Percentiles rank a stretch among this genome's conserved stretches.
Conservation (phyloP, 768 basidiomycete species). For the Hemileccinum impolitum region DNA sequence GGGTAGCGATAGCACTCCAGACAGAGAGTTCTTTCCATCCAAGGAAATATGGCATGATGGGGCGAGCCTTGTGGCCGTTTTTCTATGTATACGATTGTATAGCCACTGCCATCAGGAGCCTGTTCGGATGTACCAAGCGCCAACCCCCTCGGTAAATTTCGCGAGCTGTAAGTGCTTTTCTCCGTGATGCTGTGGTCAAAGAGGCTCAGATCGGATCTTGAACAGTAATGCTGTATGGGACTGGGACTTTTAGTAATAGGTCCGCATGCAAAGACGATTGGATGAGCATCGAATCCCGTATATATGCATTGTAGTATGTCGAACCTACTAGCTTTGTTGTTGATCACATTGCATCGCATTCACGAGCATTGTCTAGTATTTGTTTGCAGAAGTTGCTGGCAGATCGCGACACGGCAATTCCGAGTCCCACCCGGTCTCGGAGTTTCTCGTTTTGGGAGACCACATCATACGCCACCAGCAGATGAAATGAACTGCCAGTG, state of each 20-base stretch:
- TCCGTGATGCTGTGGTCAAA: neutral
- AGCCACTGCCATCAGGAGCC: neutral
- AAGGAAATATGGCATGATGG: neutral
- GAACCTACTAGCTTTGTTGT: too few species aligned
- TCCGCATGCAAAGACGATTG: neutral
- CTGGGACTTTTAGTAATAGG: neutral
- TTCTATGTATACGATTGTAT: conserved; percentile 10
- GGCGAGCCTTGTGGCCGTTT: conserved; percentile 22
- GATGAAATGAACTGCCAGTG: too few species aligned
- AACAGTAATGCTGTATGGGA: neutral
- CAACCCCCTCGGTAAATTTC: neutral
- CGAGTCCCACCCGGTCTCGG: too few species aligned
- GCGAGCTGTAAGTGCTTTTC: conserved; percentile 8
- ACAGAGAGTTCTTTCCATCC: conserved; percentile 16
- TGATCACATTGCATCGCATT: neutral
- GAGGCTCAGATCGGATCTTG: conserved; percentile 3
- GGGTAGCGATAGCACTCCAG: conserved; percentile 56
- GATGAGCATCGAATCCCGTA: neutral
- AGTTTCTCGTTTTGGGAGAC: too few species aligned
- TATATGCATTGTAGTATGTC: conserved; percentile 4
- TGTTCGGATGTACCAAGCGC: neutral
- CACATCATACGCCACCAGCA: too few species aligned
- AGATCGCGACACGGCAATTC: too few species aligned
- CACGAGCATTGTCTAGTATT: too few species aligned
- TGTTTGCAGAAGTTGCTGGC: too few species aligned